Conservation (phyloP, 2,329 filamentous ascomycete species). For the Setomelanomma holmii region DNA sequence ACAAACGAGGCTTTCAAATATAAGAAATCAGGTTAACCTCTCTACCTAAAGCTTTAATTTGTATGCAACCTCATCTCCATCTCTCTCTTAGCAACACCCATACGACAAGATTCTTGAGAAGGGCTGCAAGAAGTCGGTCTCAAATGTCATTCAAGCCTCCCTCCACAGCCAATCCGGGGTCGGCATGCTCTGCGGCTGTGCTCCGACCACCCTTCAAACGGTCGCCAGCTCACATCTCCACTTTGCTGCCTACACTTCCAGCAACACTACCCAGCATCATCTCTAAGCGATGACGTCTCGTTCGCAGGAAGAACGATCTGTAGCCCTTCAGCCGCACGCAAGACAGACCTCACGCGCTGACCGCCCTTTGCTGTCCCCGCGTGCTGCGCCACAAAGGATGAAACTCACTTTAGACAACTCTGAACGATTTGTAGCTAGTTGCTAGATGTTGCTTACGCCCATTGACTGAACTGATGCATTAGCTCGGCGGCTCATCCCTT, state of each 20-base stretch:
- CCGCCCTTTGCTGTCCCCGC: neutral
- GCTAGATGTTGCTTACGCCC: neutral
- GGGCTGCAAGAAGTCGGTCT: too few species aligned
- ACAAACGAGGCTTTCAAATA: too few species aligned
- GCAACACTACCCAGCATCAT: neutral
- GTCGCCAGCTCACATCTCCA: neutral
- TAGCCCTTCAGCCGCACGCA: slow-evolving; percentile 6
- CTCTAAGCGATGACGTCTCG: neutral
- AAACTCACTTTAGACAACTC: neutral
- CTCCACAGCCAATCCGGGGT: too few species aligned
- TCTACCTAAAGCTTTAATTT: too few species aligned
- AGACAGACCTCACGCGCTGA: neutral
- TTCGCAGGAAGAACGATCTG: neutral
- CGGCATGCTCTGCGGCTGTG: neutral
- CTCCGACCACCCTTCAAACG: neutral
- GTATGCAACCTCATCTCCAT: too few species aligned
- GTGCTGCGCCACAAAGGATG: slow-evolving; percentile 3
- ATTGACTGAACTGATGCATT: neutral
- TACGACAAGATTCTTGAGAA: too few species aligned
- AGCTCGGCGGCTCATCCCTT: neutral
- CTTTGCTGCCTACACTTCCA: neutral
- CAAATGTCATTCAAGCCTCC: too few species aligned
- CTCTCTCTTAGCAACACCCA: too few species aligned
- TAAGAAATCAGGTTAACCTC: too few species aligned
- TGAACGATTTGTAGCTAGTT: neutral